These are phyloP conservation scores for Aspergillus egyptiacus DNA, from an alignment of 495 filamentous ascomycete species.

Conservation along the genomic window DNA sequence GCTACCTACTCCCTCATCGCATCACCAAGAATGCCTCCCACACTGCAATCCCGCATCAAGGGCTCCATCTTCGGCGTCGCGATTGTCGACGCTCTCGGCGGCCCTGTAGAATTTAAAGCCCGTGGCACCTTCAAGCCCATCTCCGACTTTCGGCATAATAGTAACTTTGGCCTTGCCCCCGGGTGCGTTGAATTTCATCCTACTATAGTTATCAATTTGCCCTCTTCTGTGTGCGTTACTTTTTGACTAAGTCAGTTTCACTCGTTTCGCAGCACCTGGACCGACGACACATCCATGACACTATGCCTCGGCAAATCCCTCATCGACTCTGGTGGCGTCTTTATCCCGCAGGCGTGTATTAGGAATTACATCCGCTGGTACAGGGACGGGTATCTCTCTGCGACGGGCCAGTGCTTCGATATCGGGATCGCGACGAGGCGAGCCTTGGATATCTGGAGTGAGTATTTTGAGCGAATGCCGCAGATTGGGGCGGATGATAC, in stretches of 20 bases:
- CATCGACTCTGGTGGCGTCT: slow-evolving; percentile 24
- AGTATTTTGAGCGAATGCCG: neutral
- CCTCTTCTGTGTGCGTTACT: neutral
- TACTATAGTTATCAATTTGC: no score
- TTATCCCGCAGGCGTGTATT: slow-evolving; percentile 27
- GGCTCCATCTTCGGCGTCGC: slow-evolving; percentile 43
- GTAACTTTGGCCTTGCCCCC: neutral
- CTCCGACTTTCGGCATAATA: slow-evolving; percentile 15
- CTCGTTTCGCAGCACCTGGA: neutral
- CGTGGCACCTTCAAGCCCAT: slow-evolving; percentile 36
- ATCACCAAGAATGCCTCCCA: no score
- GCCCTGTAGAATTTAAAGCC: slow-evolving; percentile 36
- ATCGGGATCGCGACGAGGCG: slow-evolving; percentile 22
- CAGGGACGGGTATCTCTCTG: neutral
- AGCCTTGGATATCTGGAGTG: slow-evolving; percentile 33
- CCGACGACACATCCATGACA: slow-evolving; percentile 46
- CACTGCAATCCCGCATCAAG: neutral
- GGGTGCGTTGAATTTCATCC: neutral
- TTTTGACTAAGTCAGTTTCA: neutral
- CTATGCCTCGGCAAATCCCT: slow-evolving; percentile 41
- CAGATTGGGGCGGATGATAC: neutral
- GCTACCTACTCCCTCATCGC: no score
- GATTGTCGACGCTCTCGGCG: slow-evolving; percentile 45
- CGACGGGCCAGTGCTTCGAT: neutral
- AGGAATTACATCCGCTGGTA: slow-evolving; percentile 36